Base-by-base conservation (phyloP, 495 filamentous ascomycete species). In the Lindgomyces ingoldianus region DNA sequence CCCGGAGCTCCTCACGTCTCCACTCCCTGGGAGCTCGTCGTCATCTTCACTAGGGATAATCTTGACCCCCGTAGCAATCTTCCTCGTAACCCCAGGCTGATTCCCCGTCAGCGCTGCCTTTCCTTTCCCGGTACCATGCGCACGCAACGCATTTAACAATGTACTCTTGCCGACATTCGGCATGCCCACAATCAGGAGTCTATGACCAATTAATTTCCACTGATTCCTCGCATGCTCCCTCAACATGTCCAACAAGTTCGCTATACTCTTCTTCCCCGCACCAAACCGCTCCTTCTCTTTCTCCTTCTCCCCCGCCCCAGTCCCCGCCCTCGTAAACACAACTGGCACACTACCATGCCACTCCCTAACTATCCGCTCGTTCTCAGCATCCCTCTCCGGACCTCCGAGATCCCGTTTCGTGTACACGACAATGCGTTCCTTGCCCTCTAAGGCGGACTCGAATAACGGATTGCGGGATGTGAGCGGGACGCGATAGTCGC, bases 101-200 rank as follows among this genome's bases (percentile, higher is more conserved):
- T 86, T 86, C 3, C 95, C 95, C 0, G 92, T 96, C 55, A 78
- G 78, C 48, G 92, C 86, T 9, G 85, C 95, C 74, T 96, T 96
- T 39, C 85, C 82, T 60, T 87, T 85, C 18, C 80, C 75, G 60
- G 89, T 79, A 46, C 92, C 89, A 18, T 79, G 76, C 21, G 79
- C 81, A 10, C 95, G 88, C 41, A 98, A 80, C 26, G 88, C 82
- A 74, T 98, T 98, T 24, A 98, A 85, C 14, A 98, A 80, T 0
- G 93, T 91, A 22, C 90, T 95, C 75, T 98, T 91, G 1, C 89
- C 94, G 0, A 94, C 90, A 75, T 98, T 98, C 4, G 94, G 94
- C 93, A 98, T 97, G 26, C 94, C 94, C 18, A 97, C 92, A 0
- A 98, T 84, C 73, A 98, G 81, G 56, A 91, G 83, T 25, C 91